These are phyloP conservation scores for Ochetophila trinervis DNA, from an alignment of 306 rosid genomes.

Conservation along the genomic window DNA sequence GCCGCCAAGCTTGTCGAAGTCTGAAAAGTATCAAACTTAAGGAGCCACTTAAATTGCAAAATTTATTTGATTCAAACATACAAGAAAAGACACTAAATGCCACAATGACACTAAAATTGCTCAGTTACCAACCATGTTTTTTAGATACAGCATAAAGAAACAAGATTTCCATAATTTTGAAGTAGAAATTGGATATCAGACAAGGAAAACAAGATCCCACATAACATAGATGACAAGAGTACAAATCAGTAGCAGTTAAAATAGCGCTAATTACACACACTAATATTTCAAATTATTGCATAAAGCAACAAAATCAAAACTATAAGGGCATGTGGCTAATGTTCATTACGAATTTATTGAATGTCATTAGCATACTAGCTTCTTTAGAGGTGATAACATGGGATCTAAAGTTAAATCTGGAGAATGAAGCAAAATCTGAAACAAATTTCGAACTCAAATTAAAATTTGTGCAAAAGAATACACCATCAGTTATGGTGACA, in stretches of 20 bases:
- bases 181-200: too few species aligned
- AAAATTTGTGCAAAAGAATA: background rate
- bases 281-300: background rate
- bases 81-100: background rate
- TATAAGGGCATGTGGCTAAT: background rate
- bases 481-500: background rate
- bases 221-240: background rate
- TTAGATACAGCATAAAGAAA: too few species aligned
- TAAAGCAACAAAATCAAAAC: background rate
- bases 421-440: background rate
- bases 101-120: background rate
- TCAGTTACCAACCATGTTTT: too few species aligned
- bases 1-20: conserved; percentile 80
- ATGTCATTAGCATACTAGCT: background rate
- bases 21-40: conserved; percentile 30
- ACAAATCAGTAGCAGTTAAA: background rate
- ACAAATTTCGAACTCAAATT: background rate
- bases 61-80: background rate
- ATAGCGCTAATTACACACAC: too few species aligned
- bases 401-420: background rate
- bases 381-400: background rate
- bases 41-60: background rate
- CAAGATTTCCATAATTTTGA: too few species aligned
- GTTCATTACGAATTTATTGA: background rate
- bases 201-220: too few species aligned